A percentile compares a stretch with the other conserved stretches of the same genome.
These are phyloP conservation scores for Calonectria pseudoturangicola DNA, from an alignment of 2,329 filamentous ascomycete species.

Conservation along the genomic window DNA sequence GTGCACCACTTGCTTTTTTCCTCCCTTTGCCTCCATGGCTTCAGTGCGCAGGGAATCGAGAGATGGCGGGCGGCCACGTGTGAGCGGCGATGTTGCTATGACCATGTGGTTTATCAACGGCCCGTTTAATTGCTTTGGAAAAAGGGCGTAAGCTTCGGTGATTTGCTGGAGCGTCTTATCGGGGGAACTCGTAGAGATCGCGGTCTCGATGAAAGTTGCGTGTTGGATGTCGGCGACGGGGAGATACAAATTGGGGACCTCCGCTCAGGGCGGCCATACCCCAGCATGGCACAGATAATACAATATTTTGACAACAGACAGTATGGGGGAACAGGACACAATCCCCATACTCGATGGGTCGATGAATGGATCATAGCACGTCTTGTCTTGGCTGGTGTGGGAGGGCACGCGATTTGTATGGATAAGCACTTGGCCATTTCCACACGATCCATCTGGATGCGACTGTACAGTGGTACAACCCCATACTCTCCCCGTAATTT, in stretches of 20 bases:
- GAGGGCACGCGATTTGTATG: conserved; percentile 36
- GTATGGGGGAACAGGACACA: conserved; percentile 20
- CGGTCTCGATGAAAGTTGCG: not conserved
- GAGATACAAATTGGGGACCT: conserved; percentile 30
- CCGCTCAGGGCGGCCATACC: conserved; percentile 14
- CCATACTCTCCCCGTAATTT: conserved; percentile 32
- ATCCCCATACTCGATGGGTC: conserved; percentile 19
- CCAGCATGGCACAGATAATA: not conserved
- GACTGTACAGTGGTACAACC: conserved; percentile 26
- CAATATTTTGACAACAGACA: conserved; percentile 21
- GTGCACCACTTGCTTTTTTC: not conserved
- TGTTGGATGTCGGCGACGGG: not conserved
- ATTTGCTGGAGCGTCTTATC: conserved; percentile 33
- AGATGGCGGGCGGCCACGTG: conserved; percentile 28
- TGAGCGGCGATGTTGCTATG: conserved; percentile 20
- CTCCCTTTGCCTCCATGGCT: not conserved
- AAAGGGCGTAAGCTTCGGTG: conserved; percentile 19
- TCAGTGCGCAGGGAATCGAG: not conserved
- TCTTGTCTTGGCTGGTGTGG: conserved; percentile 2
- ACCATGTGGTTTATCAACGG: conserved; percentile 23
- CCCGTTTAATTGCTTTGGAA: conserved; percentile 27
- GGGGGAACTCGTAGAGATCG: conserved; percentile 23
- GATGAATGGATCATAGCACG: conserved; percentile 26
- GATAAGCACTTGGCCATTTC: conserved; percentile 31
- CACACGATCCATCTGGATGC: conserved; percentile 24